Base-by-base conservation (phyloP, 2,329 filamentous ascomycete species). In the Epichloe gansuensis region DNA sequence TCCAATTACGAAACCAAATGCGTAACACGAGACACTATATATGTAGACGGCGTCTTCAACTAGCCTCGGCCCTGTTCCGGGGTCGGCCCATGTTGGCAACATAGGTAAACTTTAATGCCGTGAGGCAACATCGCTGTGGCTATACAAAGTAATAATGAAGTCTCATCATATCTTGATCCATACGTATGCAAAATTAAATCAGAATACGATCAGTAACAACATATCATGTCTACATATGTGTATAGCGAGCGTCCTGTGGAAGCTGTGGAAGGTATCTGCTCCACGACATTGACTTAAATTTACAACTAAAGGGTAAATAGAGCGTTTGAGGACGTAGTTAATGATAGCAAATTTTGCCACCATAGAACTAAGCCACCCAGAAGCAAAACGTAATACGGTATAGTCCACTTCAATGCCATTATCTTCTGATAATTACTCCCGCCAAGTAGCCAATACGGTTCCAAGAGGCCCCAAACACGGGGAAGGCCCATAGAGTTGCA, bases 401-500 rank as follows among this genome's bases (percentile, higher is more conserved):
- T 67, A 0, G 87, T 91, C 87, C 87, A 95, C 40, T 65, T 60
- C 57, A 58, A 56, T 7, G 55, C 57, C 3, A 58, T 55, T 13
- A 46, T 54, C 34, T 51, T 59, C 56, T 53, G 59, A 56, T 60
- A 61, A 52, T 43, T 43, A 36, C 61, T 58, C 4, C 43, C 52
- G 21, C 56, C 57, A 51, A 41, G 54, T 43, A 70, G 52, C 71
- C 71, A 73, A 50, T 71, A 64, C 12, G 72, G 78, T 59, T 83
- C 78, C 3, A 96, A 80, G 8, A 78, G 73, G 1, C 93, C 91
- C 82, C 87, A 95, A 53, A 97, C 70, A 6, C 89, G 78, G 23
- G 93, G 93, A 48, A 97, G 71, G 7, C 93, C 93, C 77, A 90
- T 87, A 72, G 80, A 86, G 64, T 98, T 98, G 71, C 93, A 98